These are phyloP conservation scores for Periconia macrospinosa DNA, from an alignment of 2,329 filamentous ascomycete genomes.

Conservation along the genomic window DNA sequence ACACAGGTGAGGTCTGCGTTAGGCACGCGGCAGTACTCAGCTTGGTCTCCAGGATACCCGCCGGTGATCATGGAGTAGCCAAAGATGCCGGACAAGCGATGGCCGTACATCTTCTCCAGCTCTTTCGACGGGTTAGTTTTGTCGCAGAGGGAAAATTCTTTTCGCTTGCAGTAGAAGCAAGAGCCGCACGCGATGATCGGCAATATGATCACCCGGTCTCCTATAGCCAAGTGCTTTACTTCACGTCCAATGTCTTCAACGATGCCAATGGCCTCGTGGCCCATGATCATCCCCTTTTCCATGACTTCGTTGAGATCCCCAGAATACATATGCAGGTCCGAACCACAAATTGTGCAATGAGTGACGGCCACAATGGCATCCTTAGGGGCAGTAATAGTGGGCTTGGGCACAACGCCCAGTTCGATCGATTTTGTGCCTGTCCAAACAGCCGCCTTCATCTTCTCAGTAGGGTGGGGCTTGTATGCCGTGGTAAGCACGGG, in stretches of 20 bases:
- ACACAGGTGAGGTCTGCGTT: slow-evolving; percentile 7
- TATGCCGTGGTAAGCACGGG: neutral
- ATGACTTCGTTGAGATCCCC: slow-evolving; percentile 69
- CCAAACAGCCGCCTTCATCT: slow-evolving; percentile 8
- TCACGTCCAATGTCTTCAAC: slow-evolving; percentile 77
- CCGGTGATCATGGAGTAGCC: slow-evolving; percentile 8
- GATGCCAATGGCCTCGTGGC: slow-evolving; percentile 83
- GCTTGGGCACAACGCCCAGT: slow-evolving; percentile 25
- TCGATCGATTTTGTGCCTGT: slow-evolving; percentile 5
- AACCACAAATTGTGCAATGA: slow-evolving; percentile 35
- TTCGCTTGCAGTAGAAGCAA: slow-evolving; percentile 10
- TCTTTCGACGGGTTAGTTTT: slow-evolving; percentile 5
- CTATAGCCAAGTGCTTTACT: slow-evolving; percentile 72
- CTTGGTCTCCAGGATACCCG: slow-evolving; percentile 8
- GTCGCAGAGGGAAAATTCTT: slow-evolving; percentile 6
- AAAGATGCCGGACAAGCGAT: slow-evolving; percentile 8
- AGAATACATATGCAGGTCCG: slow-evolving; percentile 14
- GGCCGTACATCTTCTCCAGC: slow-evolving; percentile 5
- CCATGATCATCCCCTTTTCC: slow-evolving; percentile 52
- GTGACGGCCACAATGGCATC: slow-evolving; percentile 46
- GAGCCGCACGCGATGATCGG: slow-evolving; percentile 16
- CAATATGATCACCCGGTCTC: slow-evolving; percentile 55
- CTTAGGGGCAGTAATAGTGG: slow-evolving; percentile 33
- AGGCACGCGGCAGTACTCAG: slow-evolving; percentile 14
- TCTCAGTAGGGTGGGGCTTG: neutral